A percentile compares a stretch with the other conserved stretches of the same genome.
phyloP scores from a whole-genome alignment of 208 protist species.

The Wallacemonas sp. region DNA sequence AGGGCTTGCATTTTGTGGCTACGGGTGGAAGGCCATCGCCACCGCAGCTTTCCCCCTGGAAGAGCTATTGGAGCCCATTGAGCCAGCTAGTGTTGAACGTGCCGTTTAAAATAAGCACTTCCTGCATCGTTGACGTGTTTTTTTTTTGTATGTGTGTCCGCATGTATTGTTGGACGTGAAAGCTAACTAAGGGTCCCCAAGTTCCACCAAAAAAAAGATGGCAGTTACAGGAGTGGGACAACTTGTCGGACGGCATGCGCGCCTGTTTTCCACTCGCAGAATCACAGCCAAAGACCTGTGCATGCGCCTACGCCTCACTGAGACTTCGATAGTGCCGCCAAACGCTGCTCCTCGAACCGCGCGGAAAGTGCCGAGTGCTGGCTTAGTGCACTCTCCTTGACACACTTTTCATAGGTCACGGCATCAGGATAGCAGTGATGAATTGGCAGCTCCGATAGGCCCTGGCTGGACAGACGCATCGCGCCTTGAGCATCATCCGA shows the following conservation, averaged over 20 bases:
- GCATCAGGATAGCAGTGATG: slow-evolving; percentile 60
- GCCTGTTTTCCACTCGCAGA: too few relatives aligned
- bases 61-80: too few relatives aligned
- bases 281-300: too few relatives aligned
- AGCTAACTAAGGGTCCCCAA: neutral
- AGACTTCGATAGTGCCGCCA: slow-evolving; percentile 43
- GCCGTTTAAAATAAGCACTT: too few relatives aligned
- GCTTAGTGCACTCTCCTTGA: slow-evolving; percentile 49
- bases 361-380: slow-evolving; percentile 47
- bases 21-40: too few relatives aligned
- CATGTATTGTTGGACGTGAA: neutral
- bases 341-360: slow-evolving; percentile 42
- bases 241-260: too few relatives aligned
- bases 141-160: neutral
- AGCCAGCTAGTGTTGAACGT: too few relatives aligned
- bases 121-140: neutral
- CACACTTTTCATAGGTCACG: slow-evolving; percentile 56
- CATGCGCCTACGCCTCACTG: too few relatives aligned
- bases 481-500: neutral
- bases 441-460: slow-evolving; percentile 22
- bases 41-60: too few relatives aligned
- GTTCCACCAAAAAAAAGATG: too few relatives aligned
- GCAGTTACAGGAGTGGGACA: too few relatives aligned
- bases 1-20: too few relatives aligned
- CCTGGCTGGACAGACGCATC: slow-evolving; percentile 5